Conservation (phyloP, 306 rosid species). For the Bauhinia variegata region DNA sequence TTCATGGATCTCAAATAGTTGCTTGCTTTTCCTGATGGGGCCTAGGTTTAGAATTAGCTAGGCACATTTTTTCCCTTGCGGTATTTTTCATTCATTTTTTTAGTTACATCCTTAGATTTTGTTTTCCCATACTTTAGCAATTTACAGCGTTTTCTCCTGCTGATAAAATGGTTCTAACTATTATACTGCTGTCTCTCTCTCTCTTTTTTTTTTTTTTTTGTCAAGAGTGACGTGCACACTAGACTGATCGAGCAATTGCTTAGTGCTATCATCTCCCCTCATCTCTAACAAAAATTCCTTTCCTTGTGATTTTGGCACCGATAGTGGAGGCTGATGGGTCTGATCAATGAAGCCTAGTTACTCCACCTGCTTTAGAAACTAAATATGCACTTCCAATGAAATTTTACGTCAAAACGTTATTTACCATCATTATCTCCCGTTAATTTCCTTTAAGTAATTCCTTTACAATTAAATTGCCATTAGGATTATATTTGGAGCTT, state of each 20-base stretch:
- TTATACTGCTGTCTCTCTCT: too few relatives aligned
- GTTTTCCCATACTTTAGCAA: neutral
- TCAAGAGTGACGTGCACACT: too few relatives aligned
- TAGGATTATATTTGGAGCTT: too few relatives aligned
- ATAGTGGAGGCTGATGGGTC: neutral
- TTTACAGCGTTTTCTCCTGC: too few relatives aligned
- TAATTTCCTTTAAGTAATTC: neutral
- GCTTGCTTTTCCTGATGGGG: constrained; percentile 34
- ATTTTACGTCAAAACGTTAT: neutral
- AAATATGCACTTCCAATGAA: neutral
- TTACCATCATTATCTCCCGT: neutral
- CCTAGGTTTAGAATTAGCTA: constrained; percentile 7
- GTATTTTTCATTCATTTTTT: neutral
- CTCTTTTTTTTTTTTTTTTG: too few relatives aligned
- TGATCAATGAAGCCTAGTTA: too few relatives aligned
- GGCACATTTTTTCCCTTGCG: neutral
- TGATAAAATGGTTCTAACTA: too few relatives aligned
- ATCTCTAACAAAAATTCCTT: neutral
- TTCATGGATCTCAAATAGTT: constrained; percentile 54
- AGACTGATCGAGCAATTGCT: too few relatives aligned
- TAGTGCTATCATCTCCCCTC: too few relatives aligned
- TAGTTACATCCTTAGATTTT: constrained; percentile 8
- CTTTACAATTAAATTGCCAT: too few relatives aligned
- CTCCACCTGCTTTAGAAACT: too few relatives aligned
- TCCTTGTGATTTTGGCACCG: neutral